These are phyloP conservation scores for Sarocladiaceae sp. DNA, from an alignment of 2,329 filamentous ascomycete species.

Conservation along the genomic window DNA sequence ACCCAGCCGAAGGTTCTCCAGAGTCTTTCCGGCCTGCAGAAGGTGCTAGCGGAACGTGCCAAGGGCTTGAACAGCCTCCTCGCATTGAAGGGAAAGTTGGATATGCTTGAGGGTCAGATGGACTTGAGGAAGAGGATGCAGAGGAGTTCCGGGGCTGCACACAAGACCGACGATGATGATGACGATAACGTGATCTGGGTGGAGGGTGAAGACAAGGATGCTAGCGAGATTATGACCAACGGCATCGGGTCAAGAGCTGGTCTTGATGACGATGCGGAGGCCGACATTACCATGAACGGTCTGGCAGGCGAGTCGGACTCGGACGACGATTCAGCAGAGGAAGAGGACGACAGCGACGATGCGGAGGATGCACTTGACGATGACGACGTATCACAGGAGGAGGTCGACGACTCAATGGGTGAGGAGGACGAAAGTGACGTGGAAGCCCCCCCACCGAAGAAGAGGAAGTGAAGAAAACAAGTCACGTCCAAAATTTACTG, in stretches of 20 bases:
- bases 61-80: slow-evolving; percentile 78
- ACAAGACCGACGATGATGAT: slow-evolving; percentile 45
- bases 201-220: slow-evolving; percentile 68
- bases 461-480: slow-evolving; percentile 30
- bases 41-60: slow-evolving; percentile 82
- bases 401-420: slow-evolving; percentile 48
- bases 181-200: slow-evolving; percentile 81
- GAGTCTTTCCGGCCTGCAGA: slow-evolving; percentile 73
- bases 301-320: slow-evolving; percentile 56
- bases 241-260: slow-evolving; percentile 22
- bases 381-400: slow-evolving; percentile 54
- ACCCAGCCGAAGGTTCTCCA: slow-evolving; percentile 79
- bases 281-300: slow-evolving; percentile 39
- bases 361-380: slow-evolving; percentile 45
- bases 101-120: slow-evolving; percentile 90
- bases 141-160: slow-evolving; percentile 28
- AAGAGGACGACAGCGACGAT: slow-evolving; percentile 39
- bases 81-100: slow-evolving; percentile 88
- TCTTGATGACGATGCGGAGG: slow-evolving; percentile 17
- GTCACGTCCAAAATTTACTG: too few species aligned
- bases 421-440: slow-evolving; percentile 53
- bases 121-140: slow-evolving; percentile 70
- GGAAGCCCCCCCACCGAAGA: slow-evolving; percentile 44
- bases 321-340: slow-evolving; percentile 39
- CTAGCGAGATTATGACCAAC: slow-evolving; percentile 28